Evolutionary conservation across 257 asterid genomes (phyloP), one percentile per base, ranked within the genome.

Genomic region (Gentiana dahurica): DNA sequence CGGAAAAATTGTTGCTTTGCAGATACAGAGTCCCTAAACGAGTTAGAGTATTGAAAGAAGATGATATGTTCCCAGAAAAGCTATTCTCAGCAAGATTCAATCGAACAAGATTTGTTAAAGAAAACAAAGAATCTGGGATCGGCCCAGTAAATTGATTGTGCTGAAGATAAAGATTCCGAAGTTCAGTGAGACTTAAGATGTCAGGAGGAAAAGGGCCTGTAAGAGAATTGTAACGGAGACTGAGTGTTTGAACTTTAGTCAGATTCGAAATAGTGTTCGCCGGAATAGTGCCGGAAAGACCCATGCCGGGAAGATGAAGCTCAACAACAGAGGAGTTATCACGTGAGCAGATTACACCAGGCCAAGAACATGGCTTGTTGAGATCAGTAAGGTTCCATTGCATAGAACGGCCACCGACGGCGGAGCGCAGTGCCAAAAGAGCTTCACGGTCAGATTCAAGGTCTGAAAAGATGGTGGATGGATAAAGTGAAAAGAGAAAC

Each of bases 241-340:
- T 90, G 9, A 90, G 79, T 6, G 95, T 82, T 54, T 62, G 77
- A 3, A 90, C 74, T 36, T 71, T 76, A 41, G 95, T 87, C 36
- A 90, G 71, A 45, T 78, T 87, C 4, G 87, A 58, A 62, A 90
- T 51, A 4, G 82, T 65, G 7, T 73, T 72, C 3, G 80, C 57
- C 43, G 96, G 96, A 4, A 90, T 57, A 49, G 59, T 62, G 2
- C 98, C 98, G 62, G 85, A 62, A 5, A 90, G 79, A 7, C 91
- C 96, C 87, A 77, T 85, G 4, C 89, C 98, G 12, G 98, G 98
- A 44, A 87, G 73, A 55, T 71, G 96, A 36, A 90, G 84, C 77
- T 77, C 98, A 9, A 60, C 62, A 13, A 90, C 91, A 33, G 84
- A 51, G 53, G 88, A 63, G 49, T 63, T 62, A 36, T 67, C 75